Evolutionary conservation across 306 rosid genomes (phyloP).

Genomic region (Sicyos baderoa): DNA sequence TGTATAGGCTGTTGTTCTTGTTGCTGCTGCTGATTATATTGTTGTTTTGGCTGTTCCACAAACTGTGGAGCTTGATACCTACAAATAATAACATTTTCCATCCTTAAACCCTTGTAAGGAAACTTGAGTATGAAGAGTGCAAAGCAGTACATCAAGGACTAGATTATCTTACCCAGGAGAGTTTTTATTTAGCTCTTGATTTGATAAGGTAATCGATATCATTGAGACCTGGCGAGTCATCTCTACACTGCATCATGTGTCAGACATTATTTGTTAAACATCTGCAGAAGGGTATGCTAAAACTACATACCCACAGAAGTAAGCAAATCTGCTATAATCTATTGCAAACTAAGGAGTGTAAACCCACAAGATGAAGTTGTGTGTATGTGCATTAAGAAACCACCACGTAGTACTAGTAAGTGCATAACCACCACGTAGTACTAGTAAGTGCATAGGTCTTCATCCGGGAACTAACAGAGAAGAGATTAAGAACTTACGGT

Average conservation of each 20-base stretch:
- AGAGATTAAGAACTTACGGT: conserved; percentile 55
- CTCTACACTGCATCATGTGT: conserved; percentile 69
- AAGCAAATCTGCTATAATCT: conserved; percentile 4
- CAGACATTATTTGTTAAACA: background rate
- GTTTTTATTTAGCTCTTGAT: conserved; percentile 51
- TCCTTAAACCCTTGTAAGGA: background rate
- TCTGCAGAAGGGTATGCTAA: conserved; percentile 2
- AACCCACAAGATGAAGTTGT: background rate
- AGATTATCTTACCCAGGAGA: conserved; percentile 71
- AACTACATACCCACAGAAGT: background rate
- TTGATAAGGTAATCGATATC: conserved; percentile 78
- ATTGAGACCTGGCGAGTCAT: conserved; percentile 97
- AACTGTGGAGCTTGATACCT: conserved; percentile 75
- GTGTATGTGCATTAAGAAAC: background rate
- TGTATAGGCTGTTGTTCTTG: conserved; percentile 51
- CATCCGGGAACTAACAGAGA: background rate
- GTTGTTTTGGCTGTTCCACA: conserved; percentile 54
- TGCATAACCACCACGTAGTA: too few species aligned
- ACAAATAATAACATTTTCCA: conserved; percentile 18
- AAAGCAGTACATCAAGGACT: background rate
- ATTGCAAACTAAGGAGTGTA: background rate
- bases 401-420: too few species aligned
- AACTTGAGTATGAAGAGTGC: background rate
- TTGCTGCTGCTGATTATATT: conserved; percentile 64
- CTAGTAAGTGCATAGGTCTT: background rate